Conservation (phyloP, 208 protist genomes). For the Porcisia hertigi region DNA sequence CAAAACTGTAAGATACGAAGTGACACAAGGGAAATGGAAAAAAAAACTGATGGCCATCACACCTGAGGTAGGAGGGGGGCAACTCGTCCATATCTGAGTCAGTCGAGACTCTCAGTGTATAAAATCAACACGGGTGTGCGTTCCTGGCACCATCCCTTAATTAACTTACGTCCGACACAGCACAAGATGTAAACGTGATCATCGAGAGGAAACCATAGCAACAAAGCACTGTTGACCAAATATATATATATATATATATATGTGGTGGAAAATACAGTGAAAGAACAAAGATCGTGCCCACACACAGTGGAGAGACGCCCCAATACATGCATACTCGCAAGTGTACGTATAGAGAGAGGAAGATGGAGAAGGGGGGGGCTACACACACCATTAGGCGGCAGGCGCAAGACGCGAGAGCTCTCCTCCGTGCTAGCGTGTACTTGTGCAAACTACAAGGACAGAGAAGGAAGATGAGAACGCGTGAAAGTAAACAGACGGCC, state of each 20-base stretch:
- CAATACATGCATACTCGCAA: too few relatives aligned
- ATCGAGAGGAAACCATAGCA: slow-evolving; percentile 6
- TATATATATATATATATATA: neutral
- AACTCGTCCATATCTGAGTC: neutral
- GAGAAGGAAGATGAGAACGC: neutral
- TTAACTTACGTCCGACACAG: neutral
- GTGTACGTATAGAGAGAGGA: neutral
- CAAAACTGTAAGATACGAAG: neutral
- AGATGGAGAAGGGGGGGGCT: neutral
- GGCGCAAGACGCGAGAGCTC: neutral
- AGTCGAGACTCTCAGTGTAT: too few relatives aligned
- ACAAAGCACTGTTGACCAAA: neutral
- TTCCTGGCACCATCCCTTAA: neutral
- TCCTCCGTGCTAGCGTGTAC: neutral
- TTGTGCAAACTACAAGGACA: neutral
- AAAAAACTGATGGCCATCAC: neutral
- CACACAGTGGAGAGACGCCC: too few relatives aligned
- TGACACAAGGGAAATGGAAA: neutral
- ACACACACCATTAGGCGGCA: too few relatives aligned
- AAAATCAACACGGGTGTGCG: neutral
- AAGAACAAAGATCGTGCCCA: neutral
- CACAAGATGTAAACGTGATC: neutral
- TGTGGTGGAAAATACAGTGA: neutral
- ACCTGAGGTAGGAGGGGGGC: too few relatives aligned
- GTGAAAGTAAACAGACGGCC: neutral